Evolutionary conservation across 352 stramenopile genomes (phyloP), one percentile per base, ranked within the genome.

Genomic region (Phytophthora boehmeriae): DNA sequence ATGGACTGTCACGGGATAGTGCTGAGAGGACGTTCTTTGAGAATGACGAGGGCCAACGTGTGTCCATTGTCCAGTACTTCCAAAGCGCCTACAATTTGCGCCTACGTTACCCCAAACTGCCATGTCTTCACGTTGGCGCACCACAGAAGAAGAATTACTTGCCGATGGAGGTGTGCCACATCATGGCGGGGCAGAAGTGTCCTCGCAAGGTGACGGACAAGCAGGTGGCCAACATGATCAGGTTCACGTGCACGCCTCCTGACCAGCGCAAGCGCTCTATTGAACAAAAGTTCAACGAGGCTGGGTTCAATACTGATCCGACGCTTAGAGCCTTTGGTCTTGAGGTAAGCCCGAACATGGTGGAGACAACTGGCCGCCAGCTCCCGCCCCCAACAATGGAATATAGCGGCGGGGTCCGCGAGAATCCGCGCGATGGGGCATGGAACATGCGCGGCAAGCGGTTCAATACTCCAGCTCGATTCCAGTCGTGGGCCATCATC

Each of bases 191-290:
- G 3, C 87, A 96, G 58, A 91, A 89, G 56, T 81, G 77, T 50
- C 79, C 83, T 0, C 81, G 83, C 49, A 96, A 96, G 62, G 73
- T 67, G 4, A 92, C 79, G 16, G 86, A 95, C 54, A 86, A 75
- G 20, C 84, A 96, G 27, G 88, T 91, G 9, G 77, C 83, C 17
- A 89, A 93, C 36, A 93, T 96, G 80, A 96, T 95, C 36, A 46
- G 57, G 1, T 86, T 90, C 44, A 88, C 83, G 20, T 79, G 68
- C 39, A 90, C 71, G n/a, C 62, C 62, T 2, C 83, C 83, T 1
- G 59, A 86, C 17, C 57, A 86, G 8, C 80, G 83, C 34, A 89
- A 89, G 59, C 65, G 56, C 9, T 52, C 76, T 19, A 90, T 93
- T 36, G 80, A 90, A 48, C 43, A 73, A 44, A 83, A 85, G 43